Percentiles rank a stretch among this genome's conserved stretches.
phyloP scores from a whole-genome alignment of 257 asterid species.

The Handroanthus guayacan region DNA sequence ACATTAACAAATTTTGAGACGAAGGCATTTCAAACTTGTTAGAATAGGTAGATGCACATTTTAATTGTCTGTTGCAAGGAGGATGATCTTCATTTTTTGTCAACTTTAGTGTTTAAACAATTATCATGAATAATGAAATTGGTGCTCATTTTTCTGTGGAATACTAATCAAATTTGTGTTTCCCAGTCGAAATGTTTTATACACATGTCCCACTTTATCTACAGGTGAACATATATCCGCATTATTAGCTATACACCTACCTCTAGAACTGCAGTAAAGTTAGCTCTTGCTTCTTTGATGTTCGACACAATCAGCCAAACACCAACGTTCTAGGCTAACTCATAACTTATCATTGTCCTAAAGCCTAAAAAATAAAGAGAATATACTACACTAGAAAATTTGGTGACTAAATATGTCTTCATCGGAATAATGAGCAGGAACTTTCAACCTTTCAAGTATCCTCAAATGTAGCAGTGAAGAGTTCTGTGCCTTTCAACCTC shows the following conservation, averaged over 20 bases:
- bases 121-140: constrained; percentile 4
- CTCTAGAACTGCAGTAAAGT: constrained; percentile 9
- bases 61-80: background rate
- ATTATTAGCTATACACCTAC: constrained; percentile 28
- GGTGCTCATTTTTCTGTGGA: background rate
- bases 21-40: background rate
- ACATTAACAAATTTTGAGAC: background rate
- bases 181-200: constrained; percentile 11
- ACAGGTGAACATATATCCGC: background rate
- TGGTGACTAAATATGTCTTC: too few relatives aligned
- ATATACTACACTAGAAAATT: too few relatives aligned
- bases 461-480: too few relatives aligned
- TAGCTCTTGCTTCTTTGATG: background rate
- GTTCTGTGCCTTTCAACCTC: background rate
- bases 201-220: constrained; percentile 6
- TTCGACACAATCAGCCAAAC: background rate
- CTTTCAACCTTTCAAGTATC: too few relatives aligned
- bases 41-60: background rate
- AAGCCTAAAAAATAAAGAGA: too few relatives aligned
- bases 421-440: too few relatives aligned
- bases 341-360: too few relatives aligned
- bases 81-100: background rate
- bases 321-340: too few relatives aligned
- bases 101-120: background rate
- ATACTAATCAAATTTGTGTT: background rate